These are phyloP conservation scores for Cladophialophora bantiana DNA, from an alignment of 2,329 filamentous ascomycete genomes.

Conservation along the genomic window DNA sequence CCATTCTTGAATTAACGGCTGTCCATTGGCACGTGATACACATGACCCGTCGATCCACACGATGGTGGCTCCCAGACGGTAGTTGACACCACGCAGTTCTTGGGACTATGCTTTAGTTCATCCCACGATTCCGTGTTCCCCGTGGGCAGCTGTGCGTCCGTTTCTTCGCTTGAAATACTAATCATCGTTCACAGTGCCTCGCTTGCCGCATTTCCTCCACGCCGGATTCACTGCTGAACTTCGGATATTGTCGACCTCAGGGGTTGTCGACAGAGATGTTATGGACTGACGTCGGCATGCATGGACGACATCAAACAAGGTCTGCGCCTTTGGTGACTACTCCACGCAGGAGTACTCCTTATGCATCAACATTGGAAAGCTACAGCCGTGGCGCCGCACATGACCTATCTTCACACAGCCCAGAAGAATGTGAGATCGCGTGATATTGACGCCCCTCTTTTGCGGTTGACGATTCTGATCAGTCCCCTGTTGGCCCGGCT, in stretches of 20 bases:
- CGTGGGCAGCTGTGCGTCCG: background rate
- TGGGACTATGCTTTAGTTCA: background rate
- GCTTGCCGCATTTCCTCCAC: background rate
- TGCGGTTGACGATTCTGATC: background rate
- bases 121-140: background rate
- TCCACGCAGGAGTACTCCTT: background rate
- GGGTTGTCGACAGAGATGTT: background rate
- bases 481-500: background rate
- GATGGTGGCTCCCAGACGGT: background rate
- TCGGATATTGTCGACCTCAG: background rate
- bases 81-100: background rate
- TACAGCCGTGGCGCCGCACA: background rate
- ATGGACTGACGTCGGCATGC: background rate
- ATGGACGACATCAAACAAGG: background rate
- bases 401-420: background rate
- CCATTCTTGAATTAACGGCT: background rate
- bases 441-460: background rate
- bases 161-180: background rate
- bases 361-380: background rate
- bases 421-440: background rate
- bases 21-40: background rate
- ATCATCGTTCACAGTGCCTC: background rate
- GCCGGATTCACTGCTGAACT: background rate
- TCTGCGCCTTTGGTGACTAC: background rate
- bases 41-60: background rate